Conservation (phyloP, 176 grass and related monocot species). For the Rhynchospora pubera region DNA sequence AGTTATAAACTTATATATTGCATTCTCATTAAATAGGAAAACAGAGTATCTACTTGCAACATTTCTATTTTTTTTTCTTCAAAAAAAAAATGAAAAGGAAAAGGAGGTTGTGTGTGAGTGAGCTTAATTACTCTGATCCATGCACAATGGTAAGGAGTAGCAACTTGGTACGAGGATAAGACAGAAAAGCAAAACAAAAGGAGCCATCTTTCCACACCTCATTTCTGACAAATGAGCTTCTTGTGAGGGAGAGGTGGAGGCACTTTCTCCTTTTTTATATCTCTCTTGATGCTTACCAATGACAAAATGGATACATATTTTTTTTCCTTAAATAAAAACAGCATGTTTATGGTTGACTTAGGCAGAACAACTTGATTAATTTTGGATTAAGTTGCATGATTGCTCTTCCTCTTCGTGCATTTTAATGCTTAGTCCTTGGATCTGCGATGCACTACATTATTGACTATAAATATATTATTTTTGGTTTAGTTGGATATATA, state of each 20-base stretch:
- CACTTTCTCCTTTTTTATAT: neutral
- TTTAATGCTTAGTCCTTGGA: no score
- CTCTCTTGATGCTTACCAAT: neutral
- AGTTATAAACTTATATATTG: no score
- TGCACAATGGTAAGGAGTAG: conserved; percentile 49
- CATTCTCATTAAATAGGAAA: no score
- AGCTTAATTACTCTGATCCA: conserved; percentile 44
- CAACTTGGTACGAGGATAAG: conserved; percentile 18
- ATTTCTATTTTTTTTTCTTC: neutral
- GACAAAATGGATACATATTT: neutral
- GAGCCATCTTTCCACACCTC: conserved; percentile 6
- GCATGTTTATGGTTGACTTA: neutral
- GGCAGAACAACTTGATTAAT: neutral
- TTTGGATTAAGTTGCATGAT: neutral
- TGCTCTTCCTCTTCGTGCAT: neutral
- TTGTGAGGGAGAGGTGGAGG: neutral
- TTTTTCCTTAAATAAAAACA: neutral
- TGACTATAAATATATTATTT: no score
- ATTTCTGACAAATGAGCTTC: neutral
- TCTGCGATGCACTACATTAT: no score
- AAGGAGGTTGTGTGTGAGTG: no score
- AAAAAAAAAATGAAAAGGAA: neutral
- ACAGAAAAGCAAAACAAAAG: conserved; percentile 14
- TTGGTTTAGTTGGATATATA: no score
- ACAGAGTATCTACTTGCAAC: neutral